Evolutionary conservation across 108 stramenopile genomes (phyloP), one percentile per base, ranked within the genome.

Genomic region (Skeletonema marinoi): DNA sequence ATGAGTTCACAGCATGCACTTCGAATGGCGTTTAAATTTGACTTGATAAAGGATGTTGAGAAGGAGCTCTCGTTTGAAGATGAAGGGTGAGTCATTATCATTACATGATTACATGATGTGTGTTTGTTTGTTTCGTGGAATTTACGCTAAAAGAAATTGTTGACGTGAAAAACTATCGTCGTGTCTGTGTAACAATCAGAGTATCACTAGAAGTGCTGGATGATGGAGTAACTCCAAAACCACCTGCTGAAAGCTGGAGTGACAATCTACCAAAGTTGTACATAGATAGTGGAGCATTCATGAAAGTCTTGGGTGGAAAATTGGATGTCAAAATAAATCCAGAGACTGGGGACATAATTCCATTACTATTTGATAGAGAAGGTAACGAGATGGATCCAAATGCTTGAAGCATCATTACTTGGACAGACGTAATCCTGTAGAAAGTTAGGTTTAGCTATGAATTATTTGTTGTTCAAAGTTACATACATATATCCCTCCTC

Each of bases 11-110:
- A 83, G 17, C 90, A 92, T 29, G 83, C 92, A 66, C 82, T 90
- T 6, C 70, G 91, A 1, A 96, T 96, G 94, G 92, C 93, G 32
- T 96, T 92, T 75, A 86, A 88, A 29, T 96, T 96, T 75, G 73
- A 82, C 30, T 92, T 96, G 68, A 80, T 96, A 12, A 75, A 81
- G 41, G 81, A 86, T 74, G 79, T 29, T 3, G 29, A 66, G 36
- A 67, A 85, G 17, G 80, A 95, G 32, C 32, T 93, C 29, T 46
- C 73, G 59, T 35, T 12, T 3, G 69, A 85, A 60, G 91, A 92
- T 73, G 93, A 94, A 75, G 90, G 84, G 86, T 90, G 74, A 66
- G 89, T 78, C 19, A 35, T 68, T 35, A 14, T 54, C 14, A 65
- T 19, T 73, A 32, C 36, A 1, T 78, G 25, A 25, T 31, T n/a